phyloP scores from a whole-genome alignment of 148 eudicot genomes.

The Hydrangea macrophylla region DNA sequence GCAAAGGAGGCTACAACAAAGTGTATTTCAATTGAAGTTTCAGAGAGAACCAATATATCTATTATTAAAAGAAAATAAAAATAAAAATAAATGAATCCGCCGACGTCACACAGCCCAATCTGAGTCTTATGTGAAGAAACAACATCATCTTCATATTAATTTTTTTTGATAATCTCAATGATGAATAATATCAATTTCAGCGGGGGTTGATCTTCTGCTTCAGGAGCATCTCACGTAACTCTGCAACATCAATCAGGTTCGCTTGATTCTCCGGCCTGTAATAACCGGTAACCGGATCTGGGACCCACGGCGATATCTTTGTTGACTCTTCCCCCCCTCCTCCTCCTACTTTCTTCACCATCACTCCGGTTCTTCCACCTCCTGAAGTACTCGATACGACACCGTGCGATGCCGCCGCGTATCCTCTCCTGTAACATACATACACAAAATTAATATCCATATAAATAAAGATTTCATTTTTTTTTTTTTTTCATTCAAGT shows the following conservation, averaged over 20 bases:
- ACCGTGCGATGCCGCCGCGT: conserved; percentile 41
- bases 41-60: too few relatives aligned
- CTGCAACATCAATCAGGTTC: conserved; percentile 56
- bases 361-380: conserved; percentile 26
- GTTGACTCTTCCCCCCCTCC: conserved; percentile 31
- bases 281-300: conserved; percentile 82
- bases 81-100: too few relatives aligned
- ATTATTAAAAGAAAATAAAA: too few relatives aligned
- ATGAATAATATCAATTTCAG: too few relatives aligned
- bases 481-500: neutral
- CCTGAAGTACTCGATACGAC: conserved; percentile 16
- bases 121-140: too few relatives aligned
- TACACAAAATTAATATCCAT: neutral
- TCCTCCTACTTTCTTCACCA: conserved; percentile 32
- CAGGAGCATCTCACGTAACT: conserved; percentile 52
- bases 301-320: conserved; percentile 57
- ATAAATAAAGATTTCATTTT: neutral
- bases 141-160: too few relatives aligned
- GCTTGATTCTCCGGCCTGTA: conserved; percentile 61
- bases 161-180: too few relatives aligned
- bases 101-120: too few relatives aligned
- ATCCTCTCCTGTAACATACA: conserved; percentile 52
- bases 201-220: conserved; percentile 38
- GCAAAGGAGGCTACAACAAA: too few relatives aligned
- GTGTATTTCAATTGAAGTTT: too few relatives aligned